A percentile compares a stretch with the other conserved stretches of the same genome.
phyloP scores from a whole-genome alignment of 495 filamentous ascomycete genomes.

The Hamigera avellanea region DNA sequence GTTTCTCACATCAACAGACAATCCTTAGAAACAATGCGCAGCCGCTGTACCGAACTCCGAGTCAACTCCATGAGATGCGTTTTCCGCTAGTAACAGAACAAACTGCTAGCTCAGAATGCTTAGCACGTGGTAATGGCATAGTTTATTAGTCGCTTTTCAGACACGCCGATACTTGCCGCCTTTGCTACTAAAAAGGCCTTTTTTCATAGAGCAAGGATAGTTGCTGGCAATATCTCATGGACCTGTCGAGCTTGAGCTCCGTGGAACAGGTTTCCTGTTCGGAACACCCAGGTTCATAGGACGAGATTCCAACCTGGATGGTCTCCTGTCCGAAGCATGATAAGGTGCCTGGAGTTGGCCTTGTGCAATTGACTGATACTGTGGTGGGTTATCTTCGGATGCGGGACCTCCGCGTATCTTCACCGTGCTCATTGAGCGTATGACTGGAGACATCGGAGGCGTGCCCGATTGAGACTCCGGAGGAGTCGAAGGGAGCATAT shows the following conservation, averaged over 20 bases:
- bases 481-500: constrained; percentile 35
- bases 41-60: too few species aligned
- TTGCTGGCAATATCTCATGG: too few species aligned
- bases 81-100: too few species aligned
- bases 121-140: too few species aligned
- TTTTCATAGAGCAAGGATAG: too few species aligned
- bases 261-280: constrained; percentile 28
- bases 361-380: constrained; percentile 24
- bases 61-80: too few species aligned
- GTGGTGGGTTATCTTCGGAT: constrained; percentile 27
- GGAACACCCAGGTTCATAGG: constrained; percentile 32
- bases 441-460: constrained; percentile 22
- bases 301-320: constrained; percentile 14
- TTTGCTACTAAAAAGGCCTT: too few species aligned
- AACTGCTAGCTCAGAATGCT: too few species aligned
- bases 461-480: constrained; percentile 28
- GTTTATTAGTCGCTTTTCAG: too few species aligned
- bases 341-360: constrained; percentile 5
- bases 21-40: too few species aligned
- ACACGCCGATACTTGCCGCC: too few species aligned
- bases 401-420: constrained; percentile 20
- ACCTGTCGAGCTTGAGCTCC: constrained; percentile 10
- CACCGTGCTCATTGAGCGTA: constrained; percentile 26
- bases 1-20: too few species aligned
- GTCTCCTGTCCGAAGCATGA: constrained; percentile 7